Percentiles rank a stretch among this genome's conserved stretches.
These are phyloP conservation scores for Mycena amicta DNA, from an alignment of 768 basidiomycete species.

Conservation along the genomic window DNA sequence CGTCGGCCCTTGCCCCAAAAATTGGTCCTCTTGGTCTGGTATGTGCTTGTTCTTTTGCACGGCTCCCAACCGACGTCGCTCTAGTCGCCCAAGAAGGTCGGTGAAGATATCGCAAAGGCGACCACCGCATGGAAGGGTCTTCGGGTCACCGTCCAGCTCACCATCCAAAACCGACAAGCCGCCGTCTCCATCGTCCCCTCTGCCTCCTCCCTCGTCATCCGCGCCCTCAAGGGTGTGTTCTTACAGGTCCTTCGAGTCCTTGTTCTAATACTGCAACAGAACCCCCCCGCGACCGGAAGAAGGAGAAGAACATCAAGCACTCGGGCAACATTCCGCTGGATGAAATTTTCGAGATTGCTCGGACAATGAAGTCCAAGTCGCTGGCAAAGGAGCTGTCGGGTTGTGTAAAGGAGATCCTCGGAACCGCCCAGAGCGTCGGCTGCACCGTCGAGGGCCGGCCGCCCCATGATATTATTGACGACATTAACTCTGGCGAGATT, in stretches of 20 bases:
- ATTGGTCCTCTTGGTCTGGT: constrained; percentile 99
- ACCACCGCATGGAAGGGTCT: constrained; percentile 99
- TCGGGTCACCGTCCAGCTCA: constrained; percentile 97
- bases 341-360: constrained; percentile 93
- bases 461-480: constrained; percentile 91
- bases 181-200: constrained; percentile 95
- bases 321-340: constrained; percentile 90
- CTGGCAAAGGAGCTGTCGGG: constrained; percentile 89
- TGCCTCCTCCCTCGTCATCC: constrained; percentile 96
- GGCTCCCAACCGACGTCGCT: constrained; percentile 11
- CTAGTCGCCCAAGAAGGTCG: constrained; percentile 99
- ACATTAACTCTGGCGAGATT: constrained; percentile 80
- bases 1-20: constrained; percentile 97
- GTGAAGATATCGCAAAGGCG: constrained; percentile 99
- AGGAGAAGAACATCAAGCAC: constrained; percentile 99
- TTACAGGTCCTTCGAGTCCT: neutral
- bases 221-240: constrained; percentile 93
- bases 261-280: constrained; percentile 49
- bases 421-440: constrained; percentile 94
- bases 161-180: constrained; percentile 99
- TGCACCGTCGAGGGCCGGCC: constrained; percentile 95
- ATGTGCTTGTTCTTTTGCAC: constrained; percentile 35
- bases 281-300: constrained; percentile 98
- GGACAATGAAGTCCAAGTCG: constrained; percentile 94
- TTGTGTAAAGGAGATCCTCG: constrained; percentile 95